Conservation (phyloP, 2,329 filamentous ascomycete genomes). For the Teratosphaeria nubilosa region DNA sequence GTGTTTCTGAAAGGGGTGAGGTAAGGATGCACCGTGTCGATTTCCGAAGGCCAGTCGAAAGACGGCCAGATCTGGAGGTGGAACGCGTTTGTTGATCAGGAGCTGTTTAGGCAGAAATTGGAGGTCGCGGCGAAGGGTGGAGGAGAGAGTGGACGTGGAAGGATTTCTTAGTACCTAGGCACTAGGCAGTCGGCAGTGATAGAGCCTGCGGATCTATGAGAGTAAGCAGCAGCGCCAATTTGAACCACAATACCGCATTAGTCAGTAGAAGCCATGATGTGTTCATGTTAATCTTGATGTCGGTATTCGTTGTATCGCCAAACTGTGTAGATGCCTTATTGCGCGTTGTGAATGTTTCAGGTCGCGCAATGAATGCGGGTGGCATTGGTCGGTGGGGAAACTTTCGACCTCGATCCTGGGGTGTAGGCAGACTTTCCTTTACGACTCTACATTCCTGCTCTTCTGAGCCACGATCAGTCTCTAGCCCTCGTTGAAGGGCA, state of each 20-base stretch:
- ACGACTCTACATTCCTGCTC: background rate
- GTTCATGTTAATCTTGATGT: background rate
- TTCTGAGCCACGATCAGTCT: background rate
- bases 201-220: no score
- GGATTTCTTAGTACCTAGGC: background rate
- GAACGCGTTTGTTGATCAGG: background rate
- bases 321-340: no score
- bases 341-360: background rate
- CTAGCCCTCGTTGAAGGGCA: background rate
- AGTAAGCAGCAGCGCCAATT: background rate
- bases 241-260: no score
- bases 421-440: background rate
- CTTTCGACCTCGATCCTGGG: background rate
- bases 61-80: background rate
- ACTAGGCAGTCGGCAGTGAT: no score
- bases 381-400: background rate
- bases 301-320: background rate
- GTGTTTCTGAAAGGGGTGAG: background rate
- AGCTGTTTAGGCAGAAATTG: background rate
- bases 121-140: background rate
- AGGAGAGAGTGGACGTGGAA: background rate
- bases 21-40: background rate
- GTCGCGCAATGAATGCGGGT: background rate
- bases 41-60: background rate
- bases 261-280: background rate